A percentile compares a stretch with the other conserved stretches of the same genome.
Evolutionary conservation across 768 basidiomycete genomes (phyloP).

Genomic region (Bullera alba): DNA sequence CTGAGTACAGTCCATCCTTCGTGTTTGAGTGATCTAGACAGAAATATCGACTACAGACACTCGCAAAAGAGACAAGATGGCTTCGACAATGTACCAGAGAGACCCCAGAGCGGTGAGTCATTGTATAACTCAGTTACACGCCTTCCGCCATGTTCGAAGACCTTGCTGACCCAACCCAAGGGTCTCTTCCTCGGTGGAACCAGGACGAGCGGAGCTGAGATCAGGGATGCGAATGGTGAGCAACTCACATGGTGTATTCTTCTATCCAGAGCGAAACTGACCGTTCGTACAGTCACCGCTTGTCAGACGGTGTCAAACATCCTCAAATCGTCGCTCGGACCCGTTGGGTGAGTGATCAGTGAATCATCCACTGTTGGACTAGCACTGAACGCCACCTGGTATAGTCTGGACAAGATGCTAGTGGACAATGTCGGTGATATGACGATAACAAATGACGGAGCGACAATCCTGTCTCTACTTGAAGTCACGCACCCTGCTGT

Average conservation of each 20-base stretch:
- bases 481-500: constrained; percentile 96
- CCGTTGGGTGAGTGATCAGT: constrained; percentile 72
- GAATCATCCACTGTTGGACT: neutral
- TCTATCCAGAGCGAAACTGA: constrained; percentile 11
- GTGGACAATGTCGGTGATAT: constrained; percentile 99
- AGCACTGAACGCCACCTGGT: neutral
- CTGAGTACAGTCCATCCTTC: too few species aligned
- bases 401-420: constrained; percentile 55
- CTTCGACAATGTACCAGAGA: constrained; percentile 45
- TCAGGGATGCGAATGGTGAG: constrained; percentile 92
- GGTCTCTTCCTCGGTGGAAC: constrained; percentile 92
- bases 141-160: too few species aligned
- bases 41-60: neutral
- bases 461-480: constrained; percentile 90
- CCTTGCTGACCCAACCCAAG: too few species aligned
- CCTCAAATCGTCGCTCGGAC: constrained; percentile 90
- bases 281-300: constrained; percentile 67
- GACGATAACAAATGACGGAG: constrained; percentile 98
- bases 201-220: constrained; percentile 87
- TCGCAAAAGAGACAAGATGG: constrained; percentile 21
- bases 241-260: neutral
- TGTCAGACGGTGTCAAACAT: constrained; percentile 96
- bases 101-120: constrained; percentile 45
- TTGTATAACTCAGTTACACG: too few species aligned
- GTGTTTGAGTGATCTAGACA: too few species aligned